A percentile compares a stretch with the other conserved stretches of the same genome.
phyloP scores from a whole-genome alignment of 768 basidiomycete species.

The Nidula microcarpa region DNA sequence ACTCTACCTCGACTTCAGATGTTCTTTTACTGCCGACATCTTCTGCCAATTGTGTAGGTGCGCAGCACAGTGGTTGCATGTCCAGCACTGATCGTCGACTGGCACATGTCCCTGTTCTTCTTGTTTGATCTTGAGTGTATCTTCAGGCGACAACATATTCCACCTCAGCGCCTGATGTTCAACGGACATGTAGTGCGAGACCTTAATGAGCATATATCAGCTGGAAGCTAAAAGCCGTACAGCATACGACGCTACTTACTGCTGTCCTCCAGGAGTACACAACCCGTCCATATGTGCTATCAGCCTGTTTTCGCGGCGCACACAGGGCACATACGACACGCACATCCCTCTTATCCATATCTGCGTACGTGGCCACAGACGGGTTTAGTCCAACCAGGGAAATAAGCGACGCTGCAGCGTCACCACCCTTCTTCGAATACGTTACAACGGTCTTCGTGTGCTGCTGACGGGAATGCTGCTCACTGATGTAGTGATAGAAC shows the following conservation, averaged over 20 bases:
- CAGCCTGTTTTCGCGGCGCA: background rate
- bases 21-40: background rate
- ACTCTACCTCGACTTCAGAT: background rate
- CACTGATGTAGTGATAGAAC: background rate
- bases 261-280: background rate
- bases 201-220: background rate
- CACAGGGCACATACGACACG: background rate
- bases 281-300: background rate
- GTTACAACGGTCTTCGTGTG: background rate
- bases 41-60: background rate
- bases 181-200: background rate
- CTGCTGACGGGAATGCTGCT: background rate
- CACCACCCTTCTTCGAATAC: background rate
- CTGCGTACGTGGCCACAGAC: background rate
- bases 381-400: background rate
- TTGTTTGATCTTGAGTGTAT: background rate
- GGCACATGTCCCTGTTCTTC: background rate
- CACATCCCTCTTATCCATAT: background rate
- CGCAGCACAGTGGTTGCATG: background rate
- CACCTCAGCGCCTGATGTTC: background rate
- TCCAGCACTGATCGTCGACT: background rate
- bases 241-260: background rate
- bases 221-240: background rate
- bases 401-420: background rate
- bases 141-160: background rate